Evolutionary conservation across 352 stramenopile genomes (phyloP).

Genomic region (Achlya hypogyna): DNA sequence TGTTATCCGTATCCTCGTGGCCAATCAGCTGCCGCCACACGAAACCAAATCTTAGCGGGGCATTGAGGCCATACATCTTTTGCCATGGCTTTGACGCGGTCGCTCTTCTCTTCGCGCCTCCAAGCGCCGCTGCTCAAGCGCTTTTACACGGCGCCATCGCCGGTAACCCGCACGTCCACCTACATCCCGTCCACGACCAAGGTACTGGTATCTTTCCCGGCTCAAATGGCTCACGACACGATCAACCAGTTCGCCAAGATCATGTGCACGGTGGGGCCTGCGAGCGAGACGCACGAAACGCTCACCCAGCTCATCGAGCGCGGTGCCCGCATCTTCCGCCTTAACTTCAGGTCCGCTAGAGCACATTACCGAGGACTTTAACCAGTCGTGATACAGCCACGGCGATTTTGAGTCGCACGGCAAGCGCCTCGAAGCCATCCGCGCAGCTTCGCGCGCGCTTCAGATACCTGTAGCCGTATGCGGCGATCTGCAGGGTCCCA

Average conservation of each 20-base stretch:
- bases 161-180: background rate
- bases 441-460: background rate
- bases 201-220: background rate
- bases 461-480: conserved; percentile 1
- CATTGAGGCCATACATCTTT: background rate
- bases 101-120: background rate
- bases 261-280: conserved; percentile 14
- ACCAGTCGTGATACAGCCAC: no score
- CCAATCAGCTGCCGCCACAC: background rate
- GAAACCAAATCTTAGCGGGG: background rate
- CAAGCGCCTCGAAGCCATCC: background rate
- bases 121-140: background rate
- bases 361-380: background rate
- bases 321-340: conserved; percentile 8
- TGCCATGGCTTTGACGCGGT: background rate
- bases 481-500: conserved; percentile 8
- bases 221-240: background rate
- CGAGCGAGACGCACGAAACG: conserved; percentile 6
- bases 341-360: conserved; percentile 3
- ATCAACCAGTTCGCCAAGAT: conserved; percentile 10
- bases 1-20: background rate
- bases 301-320: background rate
- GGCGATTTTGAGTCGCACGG: conserved; percentile 9
- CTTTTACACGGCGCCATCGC: background rate
- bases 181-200: background rate